Base-by-base conservation (phyloP, 2,329 filamentous ascomycete genomes). In the Aspergillus unguis region DNA sequence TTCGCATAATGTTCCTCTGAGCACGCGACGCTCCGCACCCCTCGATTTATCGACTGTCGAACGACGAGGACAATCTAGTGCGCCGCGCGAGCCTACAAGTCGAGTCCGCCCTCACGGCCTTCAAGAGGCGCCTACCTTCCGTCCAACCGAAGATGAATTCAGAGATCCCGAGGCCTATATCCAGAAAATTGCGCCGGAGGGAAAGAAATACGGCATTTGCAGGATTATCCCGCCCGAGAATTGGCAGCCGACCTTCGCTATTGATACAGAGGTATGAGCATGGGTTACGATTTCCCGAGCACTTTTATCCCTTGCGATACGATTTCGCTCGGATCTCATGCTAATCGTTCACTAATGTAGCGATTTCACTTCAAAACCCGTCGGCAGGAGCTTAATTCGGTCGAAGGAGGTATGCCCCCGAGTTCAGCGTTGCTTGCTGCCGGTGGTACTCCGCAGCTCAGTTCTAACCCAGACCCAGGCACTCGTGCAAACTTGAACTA, bases 401-500 rank as follows among this genome's bases (percentile, higher is more conserved):
- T 97, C 44, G 94, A 99, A 87, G 94, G 94, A 80, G 94, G 91
- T 95, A 83, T 68, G 71, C 55, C 56, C 62, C 56, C 63, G 60
- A 58, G 58, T 62, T 60, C 62, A 63, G 60, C 64, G 50, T 56
- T 59, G 55, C 43, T 56, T 60, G 61, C 59, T 62, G 59, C 59
- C 60, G 59, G 64, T 66, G 62, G 56, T 62, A 56, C 53, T 64
- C 62, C 62, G 54, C 59, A 65, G 60, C 57, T 56, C 56, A 59
- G 52, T 61, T 67, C 64, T 81, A 62, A 80, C 68, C 54, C 55
- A 60, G 54, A 65, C 56, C 53, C 63, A 95, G 90, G 91, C 66
- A 96, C 92, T 58, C 88, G 94, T 69, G 91, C 92, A 60, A 97
- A 97, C 71, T 81, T 96, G 56, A 95, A 92, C 61, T 99, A 99